Conservation (phyloP, 352 stramenopile genomes). For the Pythium phragmitis region DNA sequence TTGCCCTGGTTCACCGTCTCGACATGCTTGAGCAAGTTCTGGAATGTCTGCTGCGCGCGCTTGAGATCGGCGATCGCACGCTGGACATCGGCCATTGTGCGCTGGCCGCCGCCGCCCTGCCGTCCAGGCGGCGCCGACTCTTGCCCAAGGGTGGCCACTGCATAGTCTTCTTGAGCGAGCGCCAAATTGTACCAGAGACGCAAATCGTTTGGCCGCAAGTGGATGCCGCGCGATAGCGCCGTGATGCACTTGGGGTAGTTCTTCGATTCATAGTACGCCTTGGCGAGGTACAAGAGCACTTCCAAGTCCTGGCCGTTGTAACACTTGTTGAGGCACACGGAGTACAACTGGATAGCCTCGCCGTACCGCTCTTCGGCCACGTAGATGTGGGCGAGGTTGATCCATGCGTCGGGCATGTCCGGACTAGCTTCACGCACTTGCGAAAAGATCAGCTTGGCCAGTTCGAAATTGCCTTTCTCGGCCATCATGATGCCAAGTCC, state of each 20-base stretch:
- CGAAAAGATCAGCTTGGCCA: constrained; percentile 96
- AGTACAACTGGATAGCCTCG: constrained; percentile 95
- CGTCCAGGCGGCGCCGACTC: constrained; percentile 43
- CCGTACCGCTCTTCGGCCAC: constrained; percentile 95
- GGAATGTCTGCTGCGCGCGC: constrained; percentile 81
- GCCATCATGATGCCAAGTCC: constrained; percentile 97
- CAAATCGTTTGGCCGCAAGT: constrained; percentile 78
- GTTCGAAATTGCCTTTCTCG: constrained; percentile 96
- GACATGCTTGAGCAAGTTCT: constrained; percentile 71
- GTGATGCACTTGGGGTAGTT: constrained; percentile 88
- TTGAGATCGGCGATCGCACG: constrained; percentile 85
- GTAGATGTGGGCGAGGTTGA: constrained; percentile 98
- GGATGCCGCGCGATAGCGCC: constrained; percentile 71
- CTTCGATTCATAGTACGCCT: constrained; percentile 89
- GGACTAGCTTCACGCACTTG: constrained; percentile 94
- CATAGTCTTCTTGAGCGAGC: constrained; percentile 86
- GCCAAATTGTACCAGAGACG: constrained; percentile 87
- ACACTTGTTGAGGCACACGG: constrained; percentile 89
- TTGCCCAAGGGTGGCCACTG: constrained; percentile 77
- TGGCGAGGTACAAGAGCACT: constrained; percentile 73
- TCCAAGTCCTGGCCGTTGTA: constrained; percentile 87
- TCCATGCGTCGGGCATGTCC: constrained; percentile 94
- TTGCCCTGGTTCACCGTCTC: constrained; percentile 55
- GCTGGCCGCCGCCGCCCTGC: constrained; percentile 49
- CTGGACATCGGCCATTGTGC: constrained; percentile 88